Percentiles rank a stretch among this genome's conserved stretches.
Conservation (phyloP, 176 grass and related monocot species). For the Eremochloa ophiuroides region DNA sequence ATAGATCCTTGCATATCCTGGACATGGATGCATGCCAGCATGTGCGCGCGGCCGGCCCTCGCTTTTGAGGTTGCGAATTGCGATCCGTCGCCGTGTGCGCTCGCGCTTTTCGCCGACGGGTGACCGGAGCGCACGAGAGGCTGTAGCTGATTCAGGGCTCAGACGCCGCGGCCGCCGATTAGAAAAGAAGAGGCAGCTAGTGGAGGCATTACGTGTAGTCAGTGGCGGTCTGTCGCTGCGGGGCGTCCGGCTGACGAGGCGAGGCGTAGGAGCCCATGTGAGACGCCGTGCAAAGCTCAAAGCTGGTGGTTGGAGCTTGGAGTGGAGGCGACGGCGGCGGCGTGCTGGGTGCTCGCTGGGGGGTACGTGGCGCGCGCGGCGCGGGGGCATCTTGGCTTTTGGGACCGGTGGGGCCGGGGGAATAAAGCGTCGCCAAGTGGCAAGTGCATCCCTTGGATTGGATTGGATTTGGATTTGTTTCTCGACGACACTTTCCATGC, state of each 20-base stretch:
- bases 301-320: neutral
- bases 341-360: neutral
- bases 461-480: neutral
- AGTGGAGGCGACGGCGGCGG: conserved; percentile 22
- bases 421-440: neutral
- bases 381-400: conserved; percentile 8
- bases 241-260: conserved; percentile 26
- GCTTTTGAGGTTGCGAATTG: conserved; percentile 4
- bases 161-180: neutral
- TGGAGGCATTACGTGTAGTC: conserved; percentile 31
- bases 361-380: neutral
- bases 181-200: conserved; percentile 21
- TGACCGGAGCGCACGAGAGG: neutral
- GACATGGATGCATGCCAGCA: neutral
- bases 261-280: conserved; percentile 54
- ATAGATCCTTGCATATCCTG: neutral
- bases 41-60: conserved; percentile 6
- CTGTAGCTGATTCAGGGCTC: neutral
- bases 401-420: too few species aligned
- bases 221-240: conserved; percentile 19
- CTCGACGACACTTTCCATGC: neutral
- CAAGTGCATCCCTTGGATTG: neutral
- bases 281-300: conserved; percentile 55
- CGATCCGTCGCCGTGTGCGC: neutral
- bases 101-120: conserved; percentile 2